These are phyloP conservation scores for Trichophyton simii DNA, from an alignment of 2,329 filamentous ascomycete genomes.

Conservation along the genomic window DNA sequence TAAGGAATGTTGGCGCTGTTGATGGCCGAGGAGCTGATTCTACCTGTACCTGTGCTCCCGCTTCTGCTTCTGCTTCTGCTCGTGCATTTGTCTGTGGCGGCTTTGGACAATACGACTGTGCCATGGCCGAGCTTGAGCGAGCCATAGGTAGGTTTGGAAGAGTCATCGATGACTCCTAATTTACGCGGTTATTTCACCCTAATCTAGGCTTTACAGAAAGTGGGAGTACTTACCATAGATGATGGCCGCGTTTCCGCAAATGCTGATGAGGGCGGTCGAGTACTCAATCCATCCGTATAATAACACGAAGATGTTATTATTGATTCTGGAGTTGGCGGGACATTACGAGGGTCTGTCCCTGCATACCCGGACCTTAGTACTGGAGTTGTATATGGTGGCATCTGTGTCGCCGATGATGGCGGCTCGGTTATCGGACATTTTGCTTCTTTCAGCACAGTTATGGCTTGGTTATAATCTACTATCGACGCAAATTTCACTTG, in stretches of 20 bases:
- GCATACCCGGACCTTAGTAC: not conserved
- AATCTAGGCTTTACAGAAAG: not conserved
- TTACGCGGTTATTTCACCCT: not conserved
- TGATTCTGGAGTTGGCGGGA: not conserved
- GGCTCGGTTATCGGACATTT: constrained; percentile 35
- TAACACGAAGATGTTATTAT: not conserved
- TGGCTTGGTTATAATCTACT: constrained; percentile 30
- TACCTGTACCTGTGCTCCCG: not conserved
- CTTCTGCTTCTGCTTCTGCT: not conserved
- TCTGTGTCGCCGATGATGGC: constrained; percentile 11
- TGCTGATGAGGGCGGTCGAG: not conserved
- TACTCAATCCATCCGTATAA: not conserved
- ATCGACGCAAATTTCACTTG: constrained; percentile 33
- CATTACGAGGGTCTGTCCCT: not conserved
- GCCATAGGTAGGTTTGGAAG: not conserved
- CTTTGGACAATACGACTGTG: not conserved
- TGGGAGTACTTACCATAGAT: not conserved
- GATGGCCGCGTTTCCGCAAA: constrained; percentile 8
- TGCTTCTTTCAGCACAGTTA: constrained; percentile 30
- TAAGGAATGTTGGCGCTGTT: constrained; percentile 20
- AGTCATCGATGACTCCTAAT: constrained; percentile 7
- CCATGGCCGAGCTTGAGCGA: not conserved
- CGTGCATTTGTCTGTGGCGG: not conserved
- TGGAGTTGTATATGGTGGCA: not conserved
- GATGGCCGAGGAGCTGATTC: constrained; percentile 14